Conservation (phyloP, 768 basidiomycete species). For the Boletus fagicola region DNA sequence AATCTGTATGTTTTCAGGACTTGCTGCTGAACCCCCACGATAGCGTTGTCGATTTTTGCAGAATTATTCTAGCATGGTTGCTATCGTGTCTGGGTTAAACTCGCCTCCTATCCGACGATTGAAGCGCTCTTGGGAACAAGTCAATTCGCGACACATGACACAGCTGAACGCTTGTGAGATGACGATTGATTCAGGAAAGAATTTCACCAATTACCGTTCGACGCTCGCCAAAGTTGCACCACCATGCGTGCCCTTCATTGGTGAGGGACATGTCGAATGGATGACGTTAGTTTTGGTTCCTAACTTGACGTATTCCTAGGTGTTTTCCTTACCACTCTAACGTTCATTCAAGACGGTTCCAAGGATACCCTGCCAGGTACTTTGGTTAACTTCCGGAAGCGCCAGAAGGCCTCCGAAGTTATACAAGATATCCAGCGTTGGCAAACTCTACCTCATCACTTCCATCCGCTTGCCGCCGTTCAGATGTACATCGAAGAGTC, state of each 20-base stretch:
- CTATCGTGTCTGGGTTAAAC: constrained; percentile 91
- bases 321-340: constrained; percentile 91
- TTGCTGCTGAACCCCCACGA: constrained; percentile 3
- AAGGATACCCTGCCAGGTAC: constrained; percentile 76
- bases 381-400: constrained; percentile 94
- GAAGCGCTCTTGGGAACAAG: constrained; percentile 91
- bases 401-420: constrained; percentile 93
- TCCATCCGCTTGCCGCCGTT: constrained; percentile 63
- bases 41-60: constrained; percentile 87
- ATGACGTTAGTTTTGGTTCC: not conserved
- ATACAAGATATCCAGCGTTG: constrained; percentile 96
- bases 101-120: constrained; percentile 90
- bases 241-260: constrained; percentile 96
- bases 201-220: constrained; percentile 88
- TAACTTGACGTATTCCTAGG: constrained; percentile 45
- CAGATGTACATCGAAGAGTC: constrained; percentile 77
- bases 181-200: constrained; percentile 90
- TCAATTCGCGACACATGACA: constrained; percentile 70
- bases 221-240: constrained; percentile 80
- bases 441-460: constrained; percentile 89
- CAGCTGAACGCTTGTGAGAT: constrained; percentile 79
- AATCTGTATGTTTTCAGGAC: not conserved
- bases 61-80: constrained; percentile 97
- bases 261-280: constrained; percentile 41
- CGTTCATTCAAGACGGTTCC: constrained; percentile 98